Evolutionary conservation across 1,284 basidiomycete species (phyloP).

Genomic region (Gymnopus androsaceus): DNA sequence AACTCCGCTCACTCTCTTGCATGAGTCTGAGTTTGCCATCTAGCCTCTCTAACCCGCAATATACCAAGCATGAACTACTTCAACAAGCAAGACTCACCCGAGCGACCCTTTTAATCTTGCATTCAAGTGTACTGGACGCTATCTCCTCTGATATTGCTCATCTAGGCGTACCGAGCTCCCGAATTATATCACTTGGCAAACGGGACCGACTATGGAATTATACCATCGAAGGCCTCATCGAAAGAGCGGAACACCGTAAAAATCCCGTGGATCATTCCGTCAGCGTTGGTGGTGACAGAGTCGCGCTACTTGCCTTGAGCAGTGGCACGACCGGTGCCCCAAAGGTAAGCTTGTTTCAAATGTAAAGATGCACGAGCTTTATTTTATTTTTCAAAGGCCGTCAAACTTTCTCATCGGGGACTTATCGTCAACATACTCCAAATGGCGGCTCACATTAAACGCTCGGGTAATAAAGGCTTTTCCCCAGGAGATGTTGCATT

Average conservation of each 20-base stretch:
- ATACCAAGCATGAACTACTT: constrained; percentile 53
- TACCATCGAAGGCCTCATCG: neutral
- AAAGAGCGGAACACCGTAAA: neutral
- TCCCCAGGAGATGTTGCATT: constrained; percentile 49
- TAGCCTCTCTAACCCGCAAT: constrained; percentile 52
- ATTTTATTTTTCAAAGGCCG: constrained; percentile 54
- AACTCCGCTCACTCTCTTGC: neutral
- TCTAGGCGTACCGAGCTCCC: constrained; percentile 29
- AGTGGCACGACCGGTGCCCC: constrained; percentile 42
- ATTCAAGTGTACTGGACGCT: constrained; percentile 30
- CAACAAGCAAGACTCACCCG: constrained; percentile 46
- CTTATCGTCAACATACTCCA: constrained; percentile 71
- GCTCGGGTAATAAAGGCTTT: constrained; percentile 42
- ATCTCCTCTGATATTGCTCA: constrained; percentile 41
- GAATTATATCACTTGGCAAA: neutral
- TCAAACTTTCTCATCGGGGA: constrained; percentile 67
- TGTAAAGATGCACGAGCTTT: neutral
- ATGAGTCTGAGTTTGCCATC: neutral
- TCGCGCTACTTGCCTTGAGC: constrained; percentile 63
- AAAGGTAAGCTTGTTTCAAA: constrained; percentile 12
- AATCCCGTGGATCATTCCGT: neutral
- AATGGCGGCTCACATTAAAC: constrained; percentile 50
- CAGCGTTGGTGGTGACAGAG: constrained; percentile 29
- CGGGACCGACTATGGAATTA: neutral
- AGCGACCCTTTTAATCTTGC: constrained; percentile 48